These are phyloP conservation scores for Rhynchosporium secalis DNA, from an alignment of 2,329 filamentous ascomycete species.

Conservation along the genomic window DNA sequence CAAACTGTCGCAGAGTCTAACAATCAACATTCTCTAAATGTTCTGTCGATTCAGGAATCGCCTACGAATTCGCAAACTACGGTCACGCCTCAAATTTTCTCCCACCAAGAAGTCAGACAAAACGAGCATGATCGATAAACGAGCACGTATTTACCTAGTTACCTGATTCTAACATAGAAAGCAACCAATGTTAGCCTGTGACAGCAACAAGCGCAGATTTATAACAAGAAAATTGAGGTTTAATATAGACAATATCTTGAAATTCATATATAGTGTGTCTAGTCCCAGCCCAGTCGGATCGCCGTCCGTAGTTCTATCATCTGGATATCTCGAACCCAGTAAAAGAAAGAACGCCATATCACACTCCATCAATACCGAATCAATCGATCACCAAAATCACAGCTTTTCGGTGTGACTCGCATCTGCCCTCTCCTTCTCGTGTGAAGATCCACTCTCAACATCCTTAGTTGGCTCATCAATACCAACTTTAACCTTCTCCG, in stretches of 20 bases:
- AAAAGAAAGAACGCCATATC: conserved; percentile 3
- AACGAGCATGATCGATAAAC: too few relatives aligned
- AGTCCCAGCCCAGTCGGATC: neutral
- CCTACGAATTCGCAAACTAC: too few relatives aligned
- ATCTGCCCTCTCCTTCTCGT: conserved; percentile 20
- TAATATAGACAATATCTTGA: neutral
- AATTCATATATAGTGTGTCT: conserved; percentile 1
- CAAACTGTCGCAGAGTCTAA: too few relatives aligned
- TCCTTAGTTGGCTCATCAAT: conserved; percentile 30
- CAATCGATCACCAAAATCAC: neutral
- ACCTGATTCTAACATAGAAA: too few relatives aligned
- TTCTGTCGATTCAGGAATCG: too few relatives aligned
- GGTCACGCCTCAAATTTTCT: too few relatives aligned
- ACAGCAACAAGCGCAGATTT: too few relatives aligned
- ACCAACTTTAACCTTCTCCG: conserved; percentile 34
- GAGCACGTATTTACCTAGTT: too few relatives aligned
- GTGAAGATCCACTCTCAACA: conserved; percentile 23
- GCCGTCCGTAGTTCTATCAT: conserved; percentile 8
- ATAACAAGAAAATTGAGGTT: too few relatives aligned
- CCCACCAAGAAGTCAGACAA: too few relatives aligned
- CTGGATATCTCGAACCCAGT: conserved; percentile 6
- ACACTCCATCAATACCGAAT: neutral
- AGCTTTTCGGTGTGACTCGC: conserved; percentile 27
- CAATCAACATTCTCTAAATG: too few relatives aligned
- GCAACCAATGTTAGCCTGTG: too few relatives aligned